Conservation (phyloP, 2,329 filamentous ascomycete species). For the Paracamarosporium sp. region DNA sequence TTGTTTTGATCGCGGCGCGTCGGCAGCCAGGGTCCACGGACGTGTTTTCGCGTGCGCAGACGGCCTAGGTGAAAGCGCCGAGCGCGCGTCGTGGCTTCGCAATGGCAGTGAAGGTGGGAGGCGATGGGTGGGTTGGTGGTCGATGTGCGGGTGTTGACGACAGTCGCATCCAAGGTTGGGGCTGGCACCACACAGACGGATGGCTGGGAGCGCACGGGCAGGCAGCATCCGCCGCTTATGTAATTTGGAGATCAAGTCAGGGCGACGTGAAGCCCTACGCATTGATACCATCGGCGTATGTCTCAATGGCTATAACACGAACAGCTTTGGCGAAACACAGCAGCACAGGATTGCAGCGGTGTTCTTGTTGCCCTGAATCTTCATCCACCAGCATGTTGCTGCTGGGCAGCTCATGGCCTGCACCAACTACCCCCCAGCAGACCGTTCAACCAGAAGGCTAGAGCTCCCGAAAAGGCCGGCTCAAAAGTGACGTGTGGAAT, state of each 20-base stretch:
- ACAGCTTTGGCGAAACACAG: background rate
- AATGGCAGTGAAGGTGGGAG: constrained; percentile 25
- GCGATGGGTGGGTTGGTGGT: constrained; percentile 6
- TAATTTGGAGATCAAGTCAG: background rate
- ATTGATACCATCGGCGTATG: no score
- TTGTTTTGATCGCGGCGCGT: constrained; percentile 44
- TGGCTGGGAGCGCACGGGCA: constrained; percentile 13
- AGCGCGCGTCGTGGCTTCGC: constrained; percentile 26
- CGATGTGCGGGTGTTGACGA: constrained; percentile 9
- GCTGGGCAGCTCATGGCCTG: no score
- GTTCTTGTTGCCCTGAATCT: no score
- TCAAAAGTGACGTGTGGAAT: background rate
- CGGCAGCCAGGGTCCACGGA: constrained; percentile 18
- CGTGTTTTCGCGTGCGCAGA: constrained; percentile 25
- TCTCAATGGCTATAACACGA: background rate
- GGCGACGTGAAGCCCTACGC: background rate
- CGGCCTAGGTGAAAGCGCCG: constrained; percentile 20
- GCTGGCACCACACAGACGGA: constrained; percentile 6
- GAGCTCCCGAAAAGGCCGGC: background rate
- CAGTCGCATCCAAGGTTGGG: constrained; percentile 5
- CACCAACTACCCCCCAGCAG: background rate
- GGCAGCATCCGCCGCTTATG: background rate
- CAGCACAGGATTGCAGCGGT: background rate
- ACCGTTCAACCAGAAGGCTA: background rate
- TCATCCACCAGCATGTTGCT: no score